Conservation (phyloP, 2,329 filamentous ascomycete species). For the Monilinia vaccinii-corymbosi region DNA sequence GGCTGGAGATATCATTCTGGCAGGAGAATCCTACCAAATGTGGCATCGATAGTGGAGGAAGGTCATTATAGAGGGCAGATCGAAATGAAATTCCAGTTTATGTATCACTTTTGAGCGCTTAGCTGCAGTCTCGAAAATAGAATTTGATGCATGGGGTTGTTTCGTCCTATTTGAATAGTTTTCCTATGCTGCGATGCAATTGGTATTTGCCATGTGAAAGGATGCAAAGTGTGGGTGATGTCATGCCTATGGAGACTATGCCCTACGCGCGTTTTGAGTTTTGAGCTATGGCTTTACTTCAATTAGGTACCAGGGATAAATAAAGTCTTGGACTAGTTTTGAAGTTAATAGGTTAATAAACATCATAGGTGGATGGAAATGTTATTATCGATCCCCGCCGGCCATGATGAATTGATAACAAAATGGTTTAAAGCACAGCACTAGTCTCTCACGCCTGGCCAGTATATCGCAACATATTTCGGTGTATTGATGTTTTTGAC, state of each 20-base stretch:
- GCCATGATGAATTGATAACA: not conserved
- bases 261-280: not conserved
- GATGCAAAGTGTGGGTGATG: not conserved
- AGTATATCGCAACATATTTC: not conserved
- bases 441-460: not conserved
- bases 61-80: not conserved
- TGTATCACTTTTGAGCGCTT: slow-evolving; percentile 3
- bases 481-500: too few species aligned
- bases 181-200: not conserved
- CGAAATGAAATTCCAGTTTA: not conserved
- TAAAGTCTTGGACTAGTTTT: not conserved
- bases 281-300: not conserved
- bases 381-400: not conserved
- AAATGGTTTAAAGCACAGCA: not conserved
- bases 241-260: not conserved
- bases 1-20: not conserved
- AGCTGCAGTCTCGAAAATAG: slow-evolving; percentile 1
- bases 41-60: not conserved
- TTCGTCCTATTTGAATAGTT: not conserved
- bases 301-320: not conserved
- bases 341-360: not conserved
- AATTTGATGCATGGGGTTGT: not conserved
- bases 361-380: not conserved
- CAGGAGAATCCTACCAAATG: not conserved
- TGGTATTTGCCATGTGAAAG: not conserved